Evolutionary conservation across 352 stramenopile genomes (phyloP).

Genomic region (Globisporangium parvum): DNA sequence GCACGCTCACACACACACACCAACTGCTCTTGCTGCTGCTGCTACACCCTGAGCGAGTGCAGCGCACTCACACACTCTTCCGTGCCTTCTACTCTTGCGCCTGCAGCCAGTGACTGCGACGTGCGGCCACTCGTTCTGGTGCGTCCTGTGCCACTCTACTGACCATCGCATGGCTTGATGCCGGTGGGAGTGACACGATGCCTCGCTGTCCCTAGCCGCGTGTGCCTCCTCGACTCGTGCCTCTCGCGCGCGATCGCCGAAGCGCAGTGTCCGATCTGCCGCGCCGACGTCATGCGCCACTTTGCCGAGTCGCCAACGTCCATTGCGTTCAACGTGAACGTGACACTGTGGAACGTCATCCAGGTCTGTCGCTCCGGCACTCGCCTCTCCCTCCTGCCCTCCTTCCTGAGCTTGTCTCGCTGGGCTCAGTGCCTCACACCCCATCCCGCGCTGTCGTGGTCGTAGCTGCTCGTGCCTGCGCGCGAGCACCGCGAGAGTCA

Average conservation of each 20-base stretch:
- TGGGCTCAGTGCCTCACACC: too few species aligned
- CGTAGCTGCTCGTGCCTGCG: slow-evolving; percentile 32
- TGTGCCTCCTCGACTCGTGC: slow-evolving; percentile 46
- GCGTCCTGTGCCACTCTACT: background rate
- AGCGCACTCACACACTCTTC: background rate
- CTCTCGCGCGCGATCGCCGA: slow-evolving; percentile 38
- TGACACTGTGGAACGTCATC: slow-evolving; percentile 67
- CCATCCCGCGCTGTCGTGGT: too few species aligned
- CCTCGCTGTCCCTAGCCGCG: slow-evolving; percentile 18
- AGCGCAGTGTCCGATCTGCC: slow-evolving; percentile 42
- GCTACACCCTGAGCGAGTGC: too few species aligned
- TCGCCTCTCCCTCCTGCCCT: too few species aligned
- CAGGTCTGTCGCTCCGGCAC: slow-evolving; percentile 29
- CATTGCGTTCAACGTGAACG: slow-evolving; percentile 49
- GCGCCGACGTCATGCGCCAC: slow-evolving; percentile 28
- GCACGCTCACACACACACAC: too few species aligned
- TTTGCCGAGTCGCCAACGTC: slow-evolving; percentile 14
- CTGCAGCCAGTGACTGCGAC: slow-evolving; percentile 31
- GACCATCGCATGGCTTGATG: too few species aligned
- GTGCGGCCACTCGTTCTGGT: slow-evolving; percentile 58
- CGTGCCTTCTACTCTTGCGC: background rate
- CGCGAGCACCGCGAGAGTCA: slow-evolving; percentile 12
- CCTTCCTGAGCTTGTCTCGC: too few species aligned
- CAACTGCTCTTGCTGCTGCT: too few species aligned
- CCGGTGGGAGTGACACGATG: background rate